A percentile compares a stretch with the other conserved stretches of the same genome.
Evolutionary conservation across 441 rosid species (phyloP).

Genomic region (Bocquillonia castaneifolia): DNA sequence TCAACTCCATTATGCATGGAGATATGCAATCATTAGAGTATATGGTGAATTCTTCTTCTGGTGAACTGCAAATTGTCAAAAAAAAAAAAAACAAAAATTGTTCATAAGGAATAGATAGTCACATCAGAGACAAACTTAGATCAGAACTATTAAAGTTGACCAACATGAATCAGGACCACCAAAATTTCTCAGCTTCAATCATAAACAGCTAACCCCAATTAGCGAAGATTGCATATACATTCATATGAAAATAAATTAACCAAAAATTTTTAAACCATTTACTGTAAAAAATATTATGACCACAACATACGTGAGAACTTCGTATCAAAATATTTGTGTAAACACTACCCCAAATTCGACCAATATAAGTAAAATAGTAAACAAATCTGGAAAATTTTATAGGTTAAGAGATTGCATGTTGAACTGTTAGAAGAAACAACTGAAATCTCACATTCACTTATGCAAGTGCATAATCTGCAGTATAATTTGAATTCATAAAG

Average conservation of each 20-base stretch:
- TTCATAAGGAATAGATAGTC: constrained; percentile 7
- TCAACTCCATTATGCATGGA: constrained; percentile 63
- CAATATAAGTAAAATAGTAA: background rate
- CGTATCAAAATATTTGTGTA: background rate
- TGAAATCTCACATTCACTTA: background rate
- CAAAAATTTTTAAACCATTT: constrained; percentile 3
- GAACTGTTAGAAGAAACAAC: background rate
- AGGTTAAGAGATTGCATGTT: background rate
- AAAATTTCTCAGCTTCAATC: background rate
- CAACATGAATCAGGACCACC: background rate
- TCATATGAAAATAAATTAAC: background rate
- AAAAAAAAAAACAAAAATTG: constrained; percentile 13
- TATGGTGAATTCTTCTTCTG: constrained; percentile 47
- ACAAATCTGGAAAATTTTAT: too few relatives aligned
- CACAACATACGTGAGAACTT: background rate
- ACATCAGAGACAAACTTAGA: background rate
- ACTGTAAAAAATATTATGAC: background rate
- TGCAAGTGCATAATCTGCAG: background rate
- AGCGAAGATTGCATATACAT: background rate
- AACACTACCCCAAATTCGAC: background rate
- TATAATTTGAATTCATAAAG: constrained; percentile 6
- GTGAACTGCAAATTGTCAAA: constrained; percentile 49
- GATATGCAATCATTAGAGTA: constrained; percentile 39
- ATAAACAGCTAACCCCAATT: constrained; percentile 1
- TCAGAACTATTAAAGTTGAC: background rate